A percentile compares a stretch with the other conserved stretches of the same genome.
Evolutionary conservation across 257 asterid species (phyloP).

Genomic region (Petunia axillaris): DNA sequence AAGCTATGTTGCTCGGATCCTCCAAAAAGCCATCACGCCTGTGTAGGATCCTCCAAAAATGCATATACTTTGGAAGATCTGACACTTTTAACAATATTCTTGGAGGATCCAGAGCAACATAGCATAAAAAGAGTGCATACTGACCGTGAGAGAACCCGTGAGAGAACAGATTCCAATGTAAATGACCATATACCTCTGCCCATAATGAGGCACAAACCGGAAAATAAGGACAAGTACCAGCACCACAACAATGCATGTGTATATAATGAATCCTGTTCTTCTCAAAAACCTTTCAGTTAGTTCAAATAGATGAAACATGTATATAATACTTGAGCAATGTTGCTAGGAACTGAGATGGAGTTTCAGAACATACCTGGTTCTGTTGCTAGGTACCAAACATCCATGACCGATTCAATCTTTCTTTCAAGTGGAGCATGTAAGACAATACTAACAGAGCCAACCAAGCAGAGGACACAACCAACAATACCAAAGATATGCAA

Average conservation of each 20-base stretch:
- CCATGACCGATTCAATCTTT: slow-evolving; percentile 60
- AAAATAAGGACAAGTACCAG: slow-evolving; percentile 52
- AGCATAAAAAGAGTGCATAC: slow-evolving; percentile 25
- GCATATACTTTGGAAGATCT: no score
- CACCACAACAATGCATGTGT: slow-evolving; percentile 45
- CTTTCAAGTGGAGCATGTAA: slow-evolving; percentile 66
- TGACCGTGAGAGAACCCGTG: slow-evolving; percentile 84
- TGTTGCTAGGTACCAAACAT: slow-evolving; percentile 66
- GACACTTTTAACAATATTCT: no score
- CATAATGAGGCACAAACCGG: slow-evolving; percentile 66
- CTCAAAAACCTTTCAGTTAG: neutral
- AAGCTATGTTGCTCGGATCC: no score
- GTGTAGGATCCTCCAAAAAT: no score
- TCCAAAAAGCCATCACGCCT: no score
- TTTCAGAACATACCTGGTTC: slow-evolving; percentile 43
- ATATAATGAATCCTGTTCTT: slow-evolving; percentile 66
- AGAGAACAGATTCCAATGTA: slow-evolving; percentile 89
- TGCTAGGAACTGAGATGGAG: neutral
- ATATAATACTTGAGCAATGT: neutral
- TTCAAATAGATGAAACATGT: neutral
- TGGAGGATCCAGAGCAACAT: no score
- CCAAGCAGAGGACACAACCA: slow-evolving; percentile 71
- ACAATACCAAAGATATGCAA: slow-evolving; percentile 64
- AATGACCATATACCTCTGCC: slow-evolving; percentile 71
- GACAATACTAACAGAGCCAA: slow-evolving; percentile 60